Percentiles rank a stretch among this genome's conserved stretches.
Conservation (phyloP, 2,329 filamentous ascomycete species). For the Fusarium annulatum region DNA sequence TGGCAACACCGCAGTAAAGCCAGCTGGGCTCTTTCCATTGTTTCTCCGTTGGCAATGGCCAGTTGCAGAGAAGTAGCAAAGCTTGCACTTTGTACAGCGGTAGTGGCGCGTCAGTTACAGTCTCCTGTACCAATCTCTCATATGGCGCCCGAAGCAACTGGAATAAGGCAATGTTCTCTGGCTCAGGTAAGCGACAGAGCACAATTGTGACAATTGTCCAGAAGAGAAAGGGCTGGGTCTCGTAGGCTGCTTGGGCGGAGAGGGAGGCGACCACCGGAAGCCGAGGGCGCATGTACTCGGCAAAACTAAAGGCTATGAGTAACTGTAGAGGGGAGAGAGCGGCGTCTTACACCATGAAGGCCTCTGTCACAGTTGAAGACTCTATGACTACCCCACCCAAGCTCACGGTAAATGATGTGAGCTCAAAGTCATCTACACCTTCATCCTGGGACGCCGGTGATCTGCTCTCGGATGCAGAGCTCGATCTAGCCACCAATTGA, state of each 20-base stretch:
- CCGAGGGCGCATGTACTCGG: constrained; percentile 27
- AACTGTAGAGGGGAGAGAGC: fast-evolving
- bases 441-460: not conserved
- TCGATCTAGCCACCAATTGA: not conserved
- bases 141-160: constrained; percentile 8
- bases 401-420: not conserved
- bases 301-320: constrained; percentile 7
- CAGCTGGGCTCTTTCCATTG: constrained; percentile 29
- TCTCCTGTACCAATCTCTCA: constrained; percentile 15
- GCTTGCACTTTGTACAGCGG: constrained; percentile 36
- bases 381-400: constrained; percentile 11
- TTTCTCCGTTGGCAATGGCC: constrained; percentile 23
- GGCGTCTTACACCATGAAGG: constrained; percentile 17
- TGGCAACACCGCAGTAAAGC: constrained; percentile 32
- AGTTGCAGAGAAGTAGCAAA: constrained; percentile 20
- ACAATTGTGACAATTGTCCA: constrained; percentile 35
- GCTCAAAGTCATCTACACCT: constrained; percentile 19
- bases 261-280: constrained; percentile 26
- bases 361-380: constrained; percentile 2
- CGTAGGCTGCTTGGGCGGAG: not conserved
- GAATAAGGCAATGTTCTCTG: not conserved
- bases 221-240: constrained; percentile 26
- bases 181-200: constrained; percentile 1
- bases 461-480: not conserved
- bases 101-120: constrained; percentile 12